These are phyloP conservation scores for Aspergillus puulaauensis DNA, from an alignment of 2,329 filamentous ascomycete species.

Conservation along the genomic window DNA sequence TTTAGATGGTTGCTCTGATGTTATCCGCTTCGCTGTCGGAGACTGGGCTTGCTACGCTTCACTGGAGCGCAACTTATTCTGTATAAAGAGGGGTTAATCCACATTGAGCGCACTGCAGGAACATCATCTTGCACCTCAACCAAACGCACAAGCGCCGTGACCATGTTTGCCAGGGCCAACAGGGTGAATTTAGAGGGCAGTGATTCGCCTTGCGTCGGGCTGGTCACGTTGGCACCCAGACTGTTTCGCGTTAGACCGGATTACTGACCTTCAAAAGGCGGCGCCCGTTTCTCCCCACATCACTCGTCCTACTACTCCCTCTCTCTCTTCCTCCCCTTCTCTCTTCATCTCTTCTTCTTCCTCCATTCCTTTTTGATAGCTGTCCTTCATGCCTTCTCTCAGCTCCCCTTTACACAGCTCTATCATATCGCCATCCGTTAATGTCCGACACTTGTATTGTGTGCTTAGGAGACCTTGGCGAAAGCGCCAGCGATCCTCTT, in stretches of 20 bases:
- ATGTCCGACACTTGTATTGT: slow-evolving; percentile 72
- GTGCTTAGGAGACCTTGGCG: slow-evolving; percentile 68
- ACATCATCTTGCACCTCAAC: slow-evolving; percentile 5
- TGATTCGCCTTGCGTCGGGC: slow-evolving; percentile 16
- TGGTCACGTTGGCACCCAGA: slow-evolving; percentile 38
- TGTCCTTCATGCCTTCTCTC: slow-evolving; percentile 42
- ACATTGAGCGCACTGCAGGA: slow-evolving; percentile 6
- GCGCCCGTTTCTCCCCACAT: slow-evolving; percentile 31
- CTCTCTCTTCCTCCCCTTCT: slow-evolving; percentile 23
- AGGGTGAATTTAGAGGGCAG: slow-evolving; percentile 9
- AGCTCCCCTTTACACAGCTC: slow-evolving; percentile 28
- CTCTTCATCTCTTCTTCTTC: slow-evolving; percentile 18
- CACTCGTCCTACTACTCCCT: slow-evolving; percentile 22
- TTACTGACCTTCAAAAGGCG: slow-evolving; percentile 43
- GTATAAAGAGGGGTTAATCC: slow-evolving; percentile 2
- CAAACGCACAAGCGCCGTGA: not conserved
- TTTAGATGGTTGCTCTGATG: not conserved
- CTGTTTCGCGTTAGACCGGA: slow-evolving; percentile 40
- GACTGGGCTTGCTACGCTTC: not conserved
- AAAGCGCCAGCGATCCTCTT: slow-evolving; percentile 53
- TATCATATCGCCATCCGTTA: slow-evolving; percentile 31
- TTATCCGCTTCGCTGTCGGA: not conserved
- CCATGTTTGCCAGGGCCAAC: slow-evolving; percentile 4
- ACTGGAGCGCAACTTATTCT: not conserved
- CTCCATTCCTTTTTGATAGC: slow-evolving; percentile 18